Evolutionary conservation across 176 grass and related monocot species (phyloP).

Genomic region (Juncus effusus): DNA sequence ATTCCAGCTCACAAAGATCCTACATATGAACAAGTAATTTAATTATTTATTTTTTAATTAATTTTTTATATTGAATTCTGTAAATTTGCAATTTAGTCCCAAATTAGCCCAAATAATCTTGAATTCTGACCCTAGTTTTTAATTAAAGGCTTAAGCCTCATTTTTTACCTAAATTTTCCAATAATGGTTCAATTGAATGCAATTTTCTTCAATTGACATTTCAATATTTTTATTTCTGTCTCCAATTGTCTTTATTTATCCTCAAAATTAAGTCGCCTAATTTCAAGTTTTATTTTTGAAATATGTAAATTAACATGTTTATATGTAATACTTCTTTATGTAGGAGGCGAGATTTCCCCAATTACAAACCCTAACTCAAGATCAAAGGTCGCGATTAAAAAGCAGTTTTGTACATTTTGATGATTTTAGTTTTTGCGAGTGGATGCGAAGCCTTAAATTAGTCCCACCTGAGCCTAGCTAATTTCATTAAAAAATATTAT

Average conservation of each 20-base stretch:
- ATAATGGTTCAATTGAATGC: too few relatives aligned
- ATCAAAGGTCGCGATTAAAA: slow-evolving; percentile 68
- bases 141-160: too few relatives aligned
- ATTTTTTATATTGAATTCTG: slow-evolving; percentile 2
- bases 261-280: too few relatives aligned
- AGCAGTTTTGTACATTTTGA: slow-evolving; percentile 95
- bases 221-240: too few relatives aligned
- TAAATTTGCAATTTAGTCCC: background rate
- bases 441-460: slow-evolving; percentile 97
- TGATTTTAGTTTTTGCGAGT: slow-evolving; percentile 92
- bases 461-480: slow-evolving; percentile 81
- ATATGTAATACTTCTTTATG: background rate
- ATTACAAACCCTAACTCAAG: slow-evolving; percentile 49
- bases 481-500: background rate
- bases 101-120: background rate
- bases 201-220: too few relatives aligned
- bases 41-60: background rate
- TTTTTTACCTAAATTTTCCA: too few relatives aligned
- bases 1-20: slow-evolving; percentile 99
- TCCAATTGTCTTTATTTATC: too few relatives aligned
- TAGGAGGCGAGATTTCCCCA: slow-evolving; percentile 95
- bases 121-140: too few relatives aligned
- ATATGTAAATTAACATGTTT: too few relatives aligned
- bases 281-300: too few relatives aligned
- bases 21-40: slow-evolving; percentile 87